Conservation (phyloP, 371 early-diverging fungal species). For the Dinochytrium kinnereticum region DNA sequence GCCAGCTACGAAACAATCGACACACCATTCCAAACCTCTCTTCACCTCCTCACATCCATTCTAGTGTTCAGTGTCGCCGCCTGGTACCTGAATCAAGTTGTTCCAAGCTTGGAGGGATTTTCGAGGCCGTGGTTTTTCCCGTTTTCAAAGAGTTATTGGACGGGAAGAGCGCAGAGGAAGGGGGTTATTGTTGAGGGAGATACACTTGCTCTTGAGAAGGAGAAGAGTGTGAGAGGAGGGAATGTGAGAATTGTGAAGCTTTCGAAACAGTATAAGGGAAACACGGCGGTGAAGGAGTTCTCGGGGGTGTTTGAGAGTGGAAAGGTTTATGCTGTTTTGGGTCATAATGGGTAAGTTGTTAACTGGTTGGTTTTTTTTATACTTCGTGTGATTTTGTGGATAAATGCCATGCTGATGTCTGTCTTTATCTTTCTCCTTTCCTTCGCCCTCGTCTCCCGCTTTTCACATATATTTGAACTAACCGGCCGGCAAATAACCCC, state of each 20-base stretch:
- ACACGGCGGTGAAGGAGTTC: conserved; percentile 43
- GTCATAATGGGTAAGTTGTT: conserved; percentile 49
- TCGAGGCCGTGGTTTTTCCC: conserved; percentile 21
- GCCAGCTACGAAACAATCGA: not conserved
- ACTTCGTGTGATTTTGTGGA: not conserved
- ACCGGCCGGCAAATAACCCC: too few species aligned
- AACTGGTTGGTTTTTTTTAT: conserved; percentile 20
- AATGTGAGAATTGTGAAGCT: conserved; percentile 37
- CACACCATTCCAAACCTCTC: conserved; percentile 14
- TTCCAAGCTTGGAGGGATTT: conserved; percentile 31
- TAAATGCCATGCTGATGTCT: too few species aligned
- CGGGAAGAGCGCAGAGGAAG: conserved; percentile 12
- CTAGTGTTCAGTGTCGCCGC: conserved; percentile 23
- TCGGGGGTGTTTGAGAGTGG: conserved; percentile 34
- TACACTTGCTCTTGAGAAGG: conserved; percentile 31
- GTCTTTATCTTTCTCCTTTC: too few species aligned
- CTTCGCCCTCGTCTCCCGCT: too few species aligned
- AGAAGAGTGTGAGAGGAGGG: conserved; percentile 15
- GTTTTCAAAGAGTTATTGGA: conserved; percentile 35
- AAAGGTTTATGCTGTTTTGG: conserved; percentile 38
- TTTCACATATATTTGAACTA: too few species aligned
- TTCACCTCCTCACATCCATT: conserved; percentile 18
- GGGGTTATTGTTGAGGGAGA: conserved; percentile 24
- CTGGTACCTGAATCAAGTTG: conserved; percentile 40
- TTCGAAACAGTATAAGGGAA: conserved; percentile 31